Base-by-base conservation (phyloP, 176 grass and related monocot genomes). In the Lolium multiflorum region DNA sequence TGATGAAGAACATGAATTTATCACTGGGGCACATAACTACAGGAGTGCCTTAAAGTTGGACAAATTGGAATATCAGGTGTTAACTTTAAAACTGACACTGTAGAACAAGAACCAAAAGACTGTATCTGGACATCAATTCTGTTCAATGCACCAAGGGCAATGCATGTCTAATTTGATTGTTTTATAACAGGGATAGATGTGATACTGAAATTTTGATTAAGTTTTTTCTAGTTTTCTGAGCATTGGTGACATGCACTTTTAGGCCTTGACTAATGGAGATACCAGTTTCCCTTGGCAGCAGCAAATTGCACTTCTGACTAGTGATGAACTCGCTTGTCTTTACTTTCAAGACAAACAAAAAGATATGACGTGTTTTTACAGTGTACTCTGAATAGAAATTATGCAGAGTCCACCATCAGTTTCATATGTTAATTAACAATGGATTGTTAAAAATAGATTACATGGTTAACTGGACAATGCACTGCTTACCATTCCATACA, bases 401-500 rank as follows among this genome's bases (percentile, higher is more conserved):
- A 64, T 37, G 58, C 11, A 78, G n/a, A 55, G 25, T 57, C 20
- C 39, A 4, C 20, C 21, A 35, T 56, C 39, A 82, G 16, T 25
- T 68, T 51, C 26, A 55, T 63, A 78, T 83, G 15, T 44, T 49
- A 65, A 83, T 44, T 49, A 65, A 83, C 15, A 65, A 83, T 4
- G 70, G 16, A 78, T 65, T 73, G 24, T 63, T 31, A 41, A 3
- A 86, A 85, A 49, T 58, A 87, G 69, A 28, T 47, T 87, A 15
- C 25, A 81, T 1, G 17, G 24, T 46, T 44, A 72, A 86, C 25
- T 55, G 50, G 20, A 75, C 0, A 41, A 62, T 83, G 41, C 21
- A 79, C 49, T 69, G 22, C 88, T 90, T 89, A 96, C 97, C 97
- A 96, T 89, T 67, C 97, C 97, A 83, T 93, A 96, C 81, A 99